Percentiles rank a stretch among this genome's conserved stretches.
These are phyloP conservation scores for Podaxis mareebaensis DNA, from an alignment of 768 basidiomycete species.

Conservation along the genomic window DNA sequence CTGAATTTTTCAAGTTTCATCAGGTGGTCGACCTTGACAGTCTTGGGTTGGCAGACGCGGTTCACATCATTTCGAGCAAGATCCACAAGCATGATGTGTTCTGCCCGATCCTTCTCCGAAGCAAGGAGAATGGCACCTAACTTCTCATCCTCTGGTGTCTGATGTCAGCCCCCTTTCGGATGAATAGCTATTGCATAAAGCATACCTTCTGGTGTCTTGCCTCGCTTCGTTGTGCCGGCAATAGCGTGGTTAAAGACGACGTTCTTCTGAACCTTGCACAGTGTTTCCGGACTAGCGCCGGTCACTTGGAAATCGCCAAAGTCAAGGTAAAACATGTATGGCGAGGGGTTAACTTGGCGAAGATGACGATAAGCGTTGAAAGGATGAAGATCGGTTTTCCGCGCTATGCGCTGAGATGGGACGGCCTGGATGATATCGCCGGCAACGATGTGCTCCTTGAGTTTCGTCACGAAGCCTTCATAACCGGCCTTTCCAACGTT, in stretches of 20 bases:
- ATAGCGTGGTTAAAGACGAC: constrained; percentile 98
- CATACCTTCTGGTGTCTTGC: constrained; percentile 82
- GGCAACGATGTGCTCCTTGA: constrained; percentile 93
- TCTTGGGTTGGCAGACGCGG: constrained; percentile 91
- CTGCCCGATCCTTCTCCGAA: constrained; percentile 94
- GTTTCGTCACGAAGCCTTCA: constrained; percentile 82
- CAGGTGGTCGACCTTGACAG: constrained; percentile 93
- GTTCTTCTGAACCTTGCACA: constrained; percentile 92
- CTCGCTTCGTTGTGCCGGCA: constrained; percentile 90
- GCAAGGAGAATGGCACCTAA: constrained; percentile 72
- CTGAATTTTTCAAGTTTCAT: constrained; percentile 95
- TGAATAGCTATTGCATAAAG: neutral
- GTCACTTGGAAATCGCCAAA: constrained; percentile 93
- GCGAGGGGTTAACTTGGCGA: constrained; percentile 94
- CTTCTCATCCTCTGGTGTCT: constrained; percentile 79
- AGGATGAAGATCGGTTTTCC: constrained; percentile 87
- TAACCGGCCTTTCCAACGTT: constrained; percentile 96
- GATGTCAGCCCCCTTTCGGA: constrained; percentile 17
- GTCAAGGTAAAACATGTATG: constrained; percentile 98
- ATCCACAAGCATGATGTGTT: constrained; percentile 99
- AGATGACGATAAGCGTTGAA: constrained; percentile 97
- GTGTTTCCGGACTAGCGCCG: constrained; percentile 97
- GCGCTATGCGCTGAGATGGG: constrained; percentile 86
- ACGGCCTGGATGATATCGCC: constrained; percentile 99
- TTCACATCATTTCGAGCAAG: constrained; percentile 98